Base-by-base conservation (phyloP, 306 rosid species). In the Cucurbita moschata region DNA sequence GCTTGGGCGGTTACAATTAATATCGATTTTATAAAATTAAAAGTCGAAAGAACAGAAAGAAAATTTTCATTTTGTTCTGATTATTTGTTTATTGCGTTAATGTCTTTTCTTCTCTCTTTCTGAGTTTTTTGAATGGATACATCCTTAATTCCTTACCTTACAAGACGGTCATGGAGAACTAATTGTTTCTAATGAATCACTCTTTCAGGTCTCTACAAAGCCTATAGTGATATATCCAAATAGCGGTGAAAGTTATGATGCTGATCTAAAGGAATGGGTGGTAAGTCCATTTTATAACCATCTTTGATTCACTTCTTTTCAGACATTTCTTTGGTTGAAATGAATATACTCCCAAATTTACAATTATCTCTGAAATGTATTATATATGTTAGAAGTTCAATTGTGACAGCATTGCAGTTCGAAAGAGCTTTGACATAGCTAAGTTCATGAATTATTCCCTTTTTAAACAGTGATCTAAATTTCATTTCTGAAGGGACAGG, bases 221-320 rank as follows among this genome's bases (percentile, higher is more conserved):
- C 89, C 97, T 40, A 59, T 90, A 61, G 77, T 90, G 53, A 85
- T 87, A 77, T 93, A 93, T 83, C 98, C 96, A 65, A 93, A 90
- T 82, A 90, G 97, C 10, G 98, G 97, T 65, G 96, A 93, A 81
- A 88, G 90, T 71, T 92, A 90, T 26, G 82, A 79, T 77, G 83
- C 87, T 68, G 83, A 57, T 78, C 64, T 52, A 70, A 87, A 83
- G 79, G 77, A 82, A 53, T 92, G 98, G 98, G 82, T 75, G 88
- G 96, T 92, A 79, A 88, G 91, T 85, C 8, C 42, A 68, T 68
- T 68, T 68, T 13, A 7, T 68, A 47, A 12, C 71, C 69, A 13
- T 78, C 59, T 13, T 68, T 47, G 18, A 19, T 23, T 44, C 53
- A 21, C 21, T 13, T 47, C 42, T 23, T 68, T 18, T 44, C n/a